Percentiles rank a stretch among this genome's conserved stretches.
These are phyloP conservation scores for Saccharomyces kudriavzevii DNA, from an alignment of 805 yeast genomes.

Conservation along the genomic window DNA sequence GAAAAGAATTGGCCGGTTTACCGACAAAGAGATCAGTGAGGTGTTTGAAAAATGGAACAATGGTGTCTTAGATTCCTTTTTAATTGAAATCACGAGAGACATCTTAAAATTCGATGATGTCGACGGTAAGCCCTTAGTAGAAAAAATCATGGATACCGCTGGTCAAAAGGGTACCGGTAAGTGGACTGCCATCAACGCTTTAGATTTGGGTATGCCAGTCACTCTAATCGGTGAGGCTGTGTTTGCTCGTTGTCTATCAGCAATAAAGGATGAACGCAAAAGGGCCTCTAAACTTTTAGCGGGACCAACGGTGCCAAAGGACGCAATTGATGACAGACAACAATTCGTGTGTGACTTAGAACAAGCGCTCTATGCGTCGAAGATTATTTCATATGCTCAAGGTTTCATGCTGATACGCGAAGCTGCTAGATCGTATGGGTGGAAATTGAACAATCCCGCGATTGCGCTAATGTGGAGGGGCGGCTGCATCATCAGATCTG, in stretches of 20 bases:
- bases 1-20: conserved; percentile 87
- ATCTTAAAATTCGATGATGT: conserved; percentile 81
- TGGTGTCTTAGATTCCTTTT: conserved; percentile 95
- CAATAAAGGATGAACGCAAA: conserved; percentile 84
- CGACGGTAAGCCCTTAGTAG: conserved; percentile 88
- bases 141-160: conserved; percentile 92
- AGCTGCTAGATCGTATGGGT: conserved; percentile 92
- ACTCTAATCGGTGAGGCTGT: conserved; percentile 98
- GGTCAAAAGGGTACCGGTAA: conserved; percentile 99
- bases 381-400: conserved; percentile 96
- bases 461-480: conserved; percentile 99
- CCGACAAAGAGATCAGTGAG: conserved; percentile 86
- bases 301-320: conserved; percentile 68
- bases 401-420: conserved; percentile 99
- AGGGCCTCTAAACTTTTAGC: conserved; percentile 69
- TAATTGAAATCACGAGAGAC: conserved; percentile 94
- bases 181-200: conserved; percentile 98
- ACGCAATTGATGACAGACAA: conserved; percentile 63
- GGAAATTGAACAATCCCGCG: conserved; percentile 97
- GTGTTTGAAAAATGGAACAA: conserved; percentile 91
- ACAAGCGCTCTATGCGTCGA: conserved; percentile 97
- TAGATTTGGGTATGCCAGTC: conserved; percentile 97
- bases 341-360: conserved; percentile 86
- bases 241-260: conserved; percentile 90
- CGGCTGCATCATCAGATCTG: conserved; percentile 98